Conservation (phyloP, 2,329 filamentous ascomycete species). For the Colletotrichum phormii region DNA sequence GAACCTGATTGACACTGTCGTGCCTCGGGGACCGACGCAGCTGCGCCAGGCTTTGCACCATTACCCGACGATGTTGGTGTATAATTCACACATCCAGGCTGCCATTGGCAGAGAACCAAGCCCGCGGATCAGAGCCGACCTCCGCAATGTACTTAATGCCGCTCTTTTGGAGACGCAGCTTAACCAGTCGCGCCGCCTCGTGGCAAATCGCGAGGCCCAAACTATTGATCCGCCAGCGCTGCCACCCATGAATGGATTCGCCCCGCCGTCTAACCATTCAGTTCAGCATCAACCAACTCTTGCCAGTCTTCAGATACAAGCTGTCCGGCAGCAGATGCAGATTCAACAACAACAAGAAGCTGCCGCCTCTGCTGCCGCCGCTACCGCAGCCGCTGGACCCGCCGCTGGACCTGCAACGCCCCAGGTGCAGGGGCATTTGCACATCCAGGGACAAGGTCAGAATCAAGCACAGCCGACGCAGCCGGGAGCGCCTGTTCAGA, state of each 20-base stretch:
- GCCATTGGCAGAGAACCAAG: conserved; percentile 65
- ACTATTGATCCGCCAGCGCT: neutral
- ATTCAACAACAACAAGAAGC: neutral
- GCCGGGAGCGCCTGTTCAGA: conserved; percentile 33
- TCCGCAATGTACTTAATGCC: conserved; percentile 61
- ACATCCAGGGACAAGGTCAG: conserved; percentile 26
- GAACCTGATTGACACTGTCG: conserved; percentile 63
- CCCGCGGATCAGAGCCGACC: conserved; percentile 58
- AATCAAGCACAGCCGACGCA: conserved; percentile 16
- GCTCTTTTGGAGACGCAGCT: conserved; percentile 60
- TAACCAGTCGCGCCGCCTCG: conserved; percentile 48
- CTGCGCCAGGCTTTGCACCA: conserved; percentile 58
- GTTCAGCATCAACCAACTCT: neutral
- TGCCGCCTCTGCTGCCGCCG: neutral
- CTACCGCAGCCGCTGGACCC: neutral
- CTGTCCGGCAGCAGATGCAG: neutral
- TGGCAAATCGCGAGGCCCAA: neutral
- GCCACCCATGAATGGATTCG: neutral
- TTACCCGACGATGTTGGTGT: conserved; percentile 62
- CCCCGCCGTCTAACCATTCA: neutral
- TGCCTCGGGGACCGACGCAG: conserved; percentile 61
- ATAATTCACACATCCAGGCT: conserved; percentile 60
- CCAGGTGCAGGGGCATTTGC: conserved; percentile 28
- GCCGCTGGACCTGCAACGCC: neutral
- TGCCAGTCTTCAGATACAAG: neutral